Base-by-base conservation (phyloP, 192 early-diverging fungal species). In the Umbelopsis sp. region DNA sequence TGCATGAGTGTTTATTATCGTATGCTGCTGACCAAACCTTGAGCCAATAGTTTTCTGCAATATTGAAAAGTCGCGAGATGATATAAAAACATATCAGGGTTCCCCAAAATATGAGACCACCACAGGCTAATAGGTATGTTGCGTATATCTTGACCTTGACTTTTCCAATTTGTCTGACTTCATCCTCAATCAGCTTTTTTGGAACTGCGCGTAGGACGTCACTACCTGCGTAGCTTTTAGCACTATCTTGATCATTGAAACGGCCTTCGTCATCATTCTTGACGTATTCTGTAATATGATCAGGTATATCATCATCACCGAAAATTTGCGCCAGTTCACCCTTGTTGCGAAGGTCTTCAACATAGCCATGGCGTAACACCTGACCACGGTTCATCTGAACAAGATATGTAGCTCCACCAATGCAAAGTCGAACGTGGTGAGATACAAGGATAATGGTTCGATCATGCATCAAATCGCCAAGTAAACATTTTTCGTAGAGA, bases 401-500 rank as follows among this genome's bases (percentile, higher is more conserved):
- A 8, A 93, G 72, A 21, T 81, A 71, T 16, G 74, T 68, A 20
- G 78, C 81, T 50, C 85, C 85, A 0, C 82, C 68, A 32, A 91
- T 79, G 52, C 90, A 91, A 22, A 85, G 73, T 2, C 86, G 71
- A 12, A 90, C 83, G 44, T 91, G 87, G 71, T 94, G 94, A 2
- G 94, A 90, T 12, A 95, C 93, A 0, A 96, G 81, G 11, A 98
- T 74, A n/a, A 90, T 71, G 0, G 95, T 98, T 7, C 94, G 85
- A 38, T 85, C 88, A 12, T 76, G 76, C 84, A 98, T 85, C 24
- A 94, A 77, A 16, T 87, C 86, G 32, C 85, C 85, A 20, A 86
- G 74, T 66, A 83, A 75, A 51, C 82, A 87, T 17, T 84, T 78
- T 25, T 75, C 77, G 53, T 84, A 90, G 8, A 90, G 79, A 22